Percentiles rank a stretch among this genome's conserved stretches.
These are phyloP conservation scores for Backusella morwellensis DNA, from an alignment of 192 early-diverging fungal species.

Conservation along the genomic window DNA sequence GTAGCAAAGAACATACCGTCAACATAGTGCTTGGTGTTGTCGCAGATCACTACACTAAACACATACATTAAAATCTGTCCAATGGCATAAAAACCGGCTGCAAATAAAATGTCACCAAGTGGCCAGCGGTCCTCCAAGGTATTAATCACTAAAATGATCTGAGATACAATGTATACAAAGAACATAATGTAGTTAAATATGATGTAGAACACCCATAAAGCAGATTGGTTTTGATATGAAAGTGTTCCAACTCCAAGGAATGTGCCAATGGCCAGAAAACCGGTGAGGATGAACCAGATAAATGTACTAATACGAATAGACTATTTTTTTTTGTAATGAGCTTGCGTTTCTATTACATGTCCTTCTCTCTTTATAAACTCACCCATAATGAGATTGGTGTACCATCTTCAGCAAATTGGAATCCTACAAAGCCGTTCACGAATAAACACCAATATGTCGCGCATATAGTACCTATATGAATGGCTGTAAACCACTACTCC, in stretches of 20 bases:
- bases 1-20: slow-evolving; percentile 97
- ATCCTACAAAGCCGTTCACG: slow-evolving; percentile 93
- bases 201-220: slow-evolving; percentile 85
- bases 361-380: slow-evolving; percentile 16
- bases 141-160: slow-evolving; percentile 90
- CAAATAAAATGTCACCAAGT: slow-evolving; percentile 90
- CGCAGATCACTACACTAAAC: slow-evolving; percentile 80
- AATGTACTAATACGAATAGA: slow-evolving; percentile 85
- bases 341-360: neutral
- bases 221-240: slow-evolving; percentile 58
- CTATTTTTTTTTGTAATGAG: slow-evolving; percentile 36
- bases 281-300: slow-evolving; percentile 74
- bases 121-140: slow-evolving; percentile 97
- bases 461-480: slow-evolving; percentile 79
- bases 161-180: slow-evolving; percentile 82
- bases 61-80: slow-evolving; percentile 84
- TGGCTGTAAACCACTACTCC: slow-evolving; percentile 77
- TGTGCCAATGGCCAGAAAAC: slow-evolving; percentile 81
- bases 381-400: slow-evolving; percentile 93
- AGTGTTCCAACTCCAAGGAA: slow-evolving; percentile 69
- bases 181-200: slow-evolving; percentile 81
- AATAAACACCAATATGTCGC: slow-evolving; percentile 92
- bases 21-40: slow-evolving; percentile 89
- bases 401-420: slow-evolving; percentile 97
- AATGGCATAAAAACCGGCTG: slow-evolving; percentile 80